Base-by-base conservation (phyloP, 2,329 filamentous ascomycete genomes). In the Fusarium caatingaense region DNA sequence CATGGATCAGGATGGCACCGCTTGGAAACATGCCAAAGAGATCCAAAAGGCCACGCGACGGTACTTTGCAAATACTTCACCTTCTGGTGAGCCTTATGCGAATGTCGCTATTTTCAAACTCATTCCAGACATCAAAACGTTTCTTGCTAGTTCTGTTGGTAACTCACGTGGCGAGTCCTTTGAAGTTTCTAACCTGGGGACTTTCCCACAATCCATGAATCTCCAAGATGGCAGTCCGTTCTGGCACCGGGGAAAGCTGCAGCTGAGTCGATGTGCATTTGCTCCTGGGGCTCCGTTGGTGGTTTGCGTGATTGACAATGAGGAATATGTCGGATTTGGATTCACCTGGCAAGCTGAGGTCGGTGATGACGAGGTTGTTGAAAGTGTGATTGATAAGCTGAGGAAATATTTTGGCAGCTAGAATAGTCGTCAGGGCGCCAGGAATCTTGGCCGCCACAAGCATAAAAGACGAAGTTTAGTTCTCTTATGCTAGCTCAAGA, bases 281-380 rank as follows among this genome's bases (percentile, higher is more conserved):
- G 56, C 59, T 44, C 34, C 34, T 4, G 59, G 59, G 9, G 56
- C 21, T 18, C 59, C 44, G 1, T 30, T 61, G 23, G 37, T 61
- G 16, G 16, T 61, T 21, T 61, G 59, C 6, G 9, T 60, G 12
- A 16, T 60, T 12, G 21, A 37, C 8, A 37, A 44, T 25, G 56
- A 51, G n/a, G 44, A 37, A 13, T 28, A 8, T 37, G 37, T 60
- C 8, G 56, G 56, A 8, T 27, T 60, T 18, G 58, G 58, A 4
- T 61, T 61, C 4, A 61, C 44, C 2, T 61, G 58, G 58, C 56
- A 61, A 25, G 56, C 41, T 21, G 44, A 47, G 7, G 32, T 41
- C 3, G 59, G 58, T 12, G 44, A 61, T n/a, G 56, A 61, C 12
- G n/a, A 12, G 5, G 16, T 60, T 21, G 44, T 30, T 34, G 18